Percentiles rank a stretch among this genome's conserved stretches.
These are phyloP conservation scores for Puccinia coronata DNA, from an alignment of 1,284 basidiomycete species.

Conservation along the genomic window DNA sequence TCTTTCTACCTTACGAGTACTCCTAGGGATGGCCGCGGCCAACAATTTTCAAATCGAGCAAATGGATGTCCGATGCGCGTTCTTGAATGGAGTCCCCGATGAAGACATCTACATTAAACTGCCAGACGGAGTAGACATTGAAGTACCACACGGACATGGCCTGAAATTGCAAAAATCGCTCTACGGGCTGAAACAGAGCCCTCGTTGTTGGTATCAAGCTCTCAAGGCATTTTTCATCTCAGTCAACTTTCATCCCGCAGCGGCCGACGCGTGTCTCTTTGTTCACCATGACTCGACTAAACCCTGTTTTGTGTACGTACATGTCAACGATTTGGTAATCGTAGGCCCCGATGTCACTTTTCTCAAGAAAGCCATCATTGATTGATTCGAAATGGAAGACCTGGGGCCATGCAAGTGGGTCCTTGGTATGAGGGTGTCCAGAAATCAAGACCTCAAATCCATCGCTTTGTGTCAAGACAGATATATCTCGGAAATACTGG, in stretches of 20 bases:
- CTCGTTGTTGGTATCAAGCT: constrained; percentile 6
- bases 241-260: neutral
- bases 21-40: neutral
- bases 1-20: neutral
- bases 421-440: neutral
- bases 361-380: neutral
- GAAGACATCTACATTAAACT: constrained; percentile 16
- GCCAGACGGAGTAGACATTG: neutral
- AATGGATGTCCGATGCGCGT: constrained; percentile 15
- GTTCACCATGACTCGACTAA: neutral
- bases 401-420: neutral
- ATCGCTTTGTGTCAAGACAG: neutral
- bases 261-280: neutral
- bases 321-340: constrained; percentile 17
- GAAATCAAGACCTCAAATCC: neutral
- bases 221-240: constrained; percentile 9
- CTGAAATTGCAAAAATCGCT: neutral
- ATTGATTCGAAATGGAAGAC: neutral
- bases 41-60: constrained; percentile 23
- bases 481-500: neutral
- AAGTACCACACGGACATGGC: neutral
- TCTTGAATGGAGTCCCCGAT: neutral
- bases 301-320: neutral
- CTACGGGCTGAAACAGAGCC: constrained; percentile 20
- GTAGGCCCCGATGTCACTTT: neutral